Evolutionary conservation across 306 rosid species (phyloP).

Genomic region (Malus orientalis): DNA sequence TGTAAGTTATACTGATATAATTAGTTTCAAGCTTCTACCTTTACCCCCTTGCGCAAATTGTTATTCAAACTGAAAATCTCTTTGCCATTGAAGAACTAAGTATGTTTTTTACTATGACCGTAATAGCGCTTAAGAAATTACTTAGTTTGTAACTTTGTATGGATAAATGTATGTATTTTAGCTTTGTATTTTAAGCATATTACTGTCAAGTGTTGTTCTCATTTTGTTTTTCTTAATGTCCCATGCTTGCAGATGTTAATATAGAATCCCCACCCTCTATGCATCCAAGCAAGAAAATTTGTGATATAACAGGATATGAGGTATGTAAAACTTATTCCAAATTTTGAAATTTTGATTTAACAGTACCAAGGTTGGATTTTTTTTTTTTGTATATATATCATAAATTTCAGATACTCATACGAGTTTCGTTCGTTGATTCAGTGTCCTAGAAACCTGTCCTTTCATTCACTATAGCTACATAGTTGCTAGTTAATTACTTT

Average conservation of each 20-base stretch:
- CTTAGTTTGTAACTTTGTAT: not conserved
- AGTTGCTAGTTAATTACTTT: not conserved
- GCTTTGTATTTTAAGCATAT: not conserved
- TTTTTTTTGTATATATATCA: not conserved
- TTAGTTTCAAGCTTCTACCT: not conserved
- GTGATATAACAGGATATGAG: slow-evolving; percentile 86
- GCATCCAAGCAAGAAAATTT: slow-evolving; percentile 90
- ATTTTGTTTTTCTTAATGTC: not conserved
- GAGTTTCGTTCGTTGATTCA: not conserved
- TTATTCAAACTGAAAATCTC: not conserved
- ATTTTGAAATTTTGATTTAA: not conserved
- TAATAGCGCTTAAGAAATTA: not conserved
- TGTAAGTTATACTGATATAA: slow-evolving; percentile 30
- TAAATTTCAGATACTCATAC: not conserved
- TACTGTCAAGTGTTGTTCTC: not conserved
- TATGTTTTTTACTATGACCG: not conserved
- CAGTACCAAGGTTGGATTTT: not conserved
- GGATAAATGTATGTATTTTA: not conserved
- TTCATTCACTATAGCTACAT: not conserved
- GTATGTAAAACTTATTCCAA: slow-evolving; percentile 17
- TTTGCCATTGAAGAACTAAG: no score
- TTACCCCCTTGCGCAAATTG: not conserved
- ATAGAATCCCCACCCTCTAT: slow-evolving; percentile 85
- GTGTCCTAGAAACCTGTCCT: not conserved
- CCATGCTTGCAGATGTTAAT: slow-evolving; percentile 55